Conservation (phyloP, 139 green algal genomes). For the Coelastrella sp. region DNA sequence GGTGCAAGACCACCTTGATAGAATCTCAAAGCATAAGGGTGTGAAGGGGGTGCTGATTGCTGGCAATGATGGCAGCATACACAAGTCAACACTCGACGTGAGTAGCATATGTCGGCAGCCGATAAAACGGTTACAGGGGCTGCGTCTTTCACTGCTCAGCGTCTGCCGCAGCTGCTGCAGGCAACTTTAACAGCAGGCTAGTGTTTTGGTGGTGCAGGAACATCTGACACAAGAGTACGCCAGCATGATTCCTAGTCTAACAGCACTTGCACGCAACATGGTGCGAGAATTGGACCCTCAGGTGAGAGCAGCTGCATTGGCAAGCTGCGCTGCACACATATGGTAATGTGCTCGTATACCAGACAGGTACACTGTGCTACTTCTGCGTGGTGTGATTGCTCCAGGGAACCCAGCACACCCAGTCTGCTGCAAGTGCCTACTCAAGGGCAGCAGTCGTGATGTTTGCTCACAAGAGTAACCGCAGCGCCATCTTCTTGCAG, state of each 20-base stretch:
- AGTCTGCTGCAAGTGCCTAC: too few species aligned
- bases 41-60: slow-evolving; percentile 68
- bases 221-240: slow-evolving; percentile 75
- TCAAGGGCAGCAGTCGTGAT: too few species aligned
- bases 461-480: too few species aligned
- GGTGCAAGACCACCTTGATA: slow-evolving; percentile 40
- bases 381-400: neutral
- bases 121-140: too few species aligned
- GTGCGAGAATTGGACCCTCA: slow-evolving; percentile 84
- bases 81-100: slow-evolving; percentile 68
- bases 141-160: neutral
- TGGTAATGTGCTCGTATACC: neutral
- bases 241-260: slow-evolving; percentile 77
- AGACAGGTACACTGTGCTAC: neutral
- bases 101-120: neutral
- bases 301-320: slow-evolving; percentile 45
- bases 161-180: neutral
- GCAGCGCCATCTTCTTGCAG: too few species aligned
- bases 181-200: neutral
- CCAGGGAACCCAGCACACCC: too few species aligned
- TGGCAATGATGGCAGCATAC: slow-evolving; percentile 56
- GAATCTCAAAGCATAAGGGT: slow-evolving; percentile 55
- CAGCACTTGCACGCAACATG: slow-evolving; percentile 72
- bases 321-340: neutral
- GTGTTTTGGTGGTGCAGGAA: slow-evolving; percentile 58